Percentiles rank a stretch among this genome's conserved stretches.
Evolutionary conservation across 2,329 filamentous ascomycete species (phyloP).

Genomic region (Trichophyton schoenleinii): DNA sequence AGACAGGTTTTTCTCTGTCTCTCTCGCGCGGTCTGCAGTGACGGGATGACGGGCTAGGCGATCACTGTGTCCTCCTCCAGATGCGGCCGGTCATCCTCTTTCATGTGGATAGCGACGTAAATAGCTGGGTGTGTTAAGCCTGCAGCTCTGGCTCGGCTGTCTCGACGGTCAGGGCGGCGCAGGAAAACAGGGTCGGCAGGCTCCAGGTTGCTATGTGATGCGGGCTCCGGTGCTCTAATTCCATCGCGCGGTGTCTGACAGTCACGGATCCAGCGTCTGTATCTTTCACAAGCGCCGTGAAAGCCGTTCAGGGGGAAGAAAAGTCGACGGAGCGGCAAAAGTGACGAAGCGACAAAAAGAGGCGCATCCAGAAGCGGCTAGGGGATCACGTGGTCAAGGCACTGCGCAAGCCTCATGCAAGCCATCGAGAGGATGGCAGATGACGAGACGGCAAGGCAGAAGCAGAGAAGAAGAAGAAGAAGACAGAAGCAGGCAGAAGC

Average conservation of each 20-base stretch:
- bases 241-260: background rate
- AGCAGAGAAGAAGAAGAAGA: background rate
- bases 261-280: background rate
- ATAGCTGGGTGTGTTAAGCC: background rate
- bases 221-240: background rate
- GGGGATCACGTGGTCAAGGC: background rate
- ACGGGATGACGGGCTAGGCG: background rate
- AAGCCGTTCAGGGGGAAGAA: background rate
- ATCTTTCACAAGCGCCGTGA: background rate
- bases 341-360: too few relatives aligned
- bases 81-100: slow-evolving; percentile 1
- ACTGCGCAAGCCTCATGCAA: slow-evolving; percentile 1
- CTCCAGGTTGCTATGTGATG: background rate
- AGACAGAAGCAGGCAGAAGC: background rate
- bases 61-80: slow-evolving; percentile 2
- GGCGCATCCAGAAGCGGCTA: slow-evolving; percentile 2
- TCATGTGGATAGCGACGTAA: background rate
- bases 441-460: background rate
- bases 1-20: background rate
- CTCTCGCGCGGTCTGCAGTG: too few relatives aligned
- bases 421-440: background rate
- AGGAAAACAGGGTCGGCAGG: background rate
- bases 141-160: background rate
- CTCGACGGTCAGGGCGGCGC: background rate
- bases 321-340: too few relatives aligned